Base-by-base conservation (phyloP, 2,329 filamentous ascomycete species). In the Trichocomaceae sp. region DNA sequence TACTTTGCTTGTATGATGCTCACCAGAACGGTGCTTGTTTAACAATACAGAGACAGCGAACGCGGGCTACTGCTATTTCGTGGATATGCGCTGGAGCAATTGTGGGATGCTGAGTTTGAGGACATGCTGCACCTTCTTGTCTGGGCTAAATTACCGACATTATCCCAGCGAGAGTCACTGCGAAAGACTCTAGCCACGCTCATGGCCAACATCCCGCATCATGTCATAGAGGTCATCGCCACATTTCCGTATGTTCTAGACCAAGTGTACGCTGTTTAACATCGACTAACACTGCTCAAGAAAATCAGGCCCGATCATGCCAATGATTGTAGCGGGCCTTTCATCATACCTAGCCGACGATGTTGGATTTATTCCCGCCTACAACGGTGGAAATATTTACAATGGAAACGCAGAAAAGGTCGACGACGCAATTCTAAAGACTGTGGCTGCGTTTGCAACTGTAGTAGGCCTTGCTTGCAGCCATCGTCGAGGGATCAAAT, bases 61-160 rank as follows among this genome's bases (percentile, higher is more conserved):
- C 59, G 50, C 15, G 63, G 60, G 3, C n/a, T 56, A 10, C 59
- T 70, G 13, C 54, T 69, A 12, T 70, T 67, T 41, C 61, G 67
- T 2, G 66, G 63, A 1, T 63, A 64, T 45, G 61, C 57, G 2
- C 52, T 69, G 9, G 62, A 66, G n/a, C 59, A 70, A 49, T 58
- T 71, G 2, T 65, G 64, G 61, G 57, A 63, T 1, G 59, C 60
- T 2, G 63, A 66, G 7, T 69, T 69, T 33, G 68, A 70, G 50
- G 67, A 69, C 22, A 65, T 70, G 59, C 53, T 65, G 3, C 56
- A 68, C 58, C 58, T 70, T 1, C 46, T 69, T 3, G 58, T 69
- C 9, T 69, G 68, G 66, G 63, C 60, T 0, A 54, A 41, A 10
- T 62, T 64, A 54, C 67, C 68, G 3, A 63, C 64, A 3, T 15